These are phyloP conservation scores for Cubamyces lactineus DNA, from an alignment of 768 basidiomycete species.

Conservation along the genomic window DNA sequence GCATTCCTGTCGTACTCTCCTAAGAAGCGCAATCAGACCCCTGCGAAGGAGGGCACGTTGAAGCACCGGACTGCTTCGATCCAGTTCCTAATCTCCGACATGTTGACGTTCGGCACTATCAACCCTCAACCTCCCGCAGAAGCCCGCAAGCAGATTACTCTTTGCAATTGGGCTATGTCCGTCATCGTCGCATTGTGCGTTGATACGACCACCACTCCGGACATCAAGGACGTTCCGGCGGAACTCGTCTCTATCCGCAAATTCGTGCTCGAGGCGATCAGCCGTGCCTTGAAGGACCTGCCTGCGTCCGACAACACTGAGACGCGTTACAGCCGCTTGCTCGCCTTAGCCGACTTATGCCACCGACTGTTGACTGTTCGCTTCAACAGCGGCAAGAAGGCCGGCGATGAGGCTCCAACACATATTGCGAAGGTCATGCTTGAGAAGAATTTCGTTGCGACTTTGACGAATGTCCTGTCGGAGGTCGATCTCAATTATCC, in stretches of 20 bases:
- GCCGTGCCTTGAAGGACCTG: constrained; percentile 83
- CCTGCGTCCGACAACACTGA: constrained; percentile 59
- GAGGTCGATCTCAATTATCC: constrained; percentile 98
- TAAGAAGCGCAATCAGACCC: constrained; percentile 60
- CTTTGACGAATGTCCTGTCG: constrained; percentile 82
- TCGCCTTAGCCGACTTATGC: constrained; percentile 86
- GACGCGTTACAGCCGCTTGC: constrained; percentile 82
- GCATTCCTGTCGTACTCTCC: constrained; percentile 81
- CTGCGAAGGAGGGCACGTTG: constrained; percentile 61
- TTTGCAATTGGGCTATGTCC: constrained; percentile 89
- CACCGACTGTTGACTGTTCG: constrained; percentile 84
- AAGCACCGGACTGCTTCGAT: constrained; percentile 70
- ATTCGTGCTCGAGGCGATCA: constrained; percentile 87
- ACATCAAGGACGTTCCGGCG: constrained; percentile 73
- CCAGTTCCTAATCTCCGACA: constrained; percentile 80
- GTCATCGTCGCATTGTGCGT: constrained; percentile 93
- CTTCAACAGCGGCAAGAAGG: constrained; percentile 57
- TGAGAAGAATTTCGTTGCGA: constrained; percentile 94
- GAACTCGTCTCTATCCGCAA: constrained; percentile 92
- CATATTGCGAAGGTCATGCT: constrained; percentile 98
- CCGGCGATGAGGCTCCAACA: constrained; percentile 75
- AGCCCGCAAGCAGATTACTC: constrained; percentile 56
- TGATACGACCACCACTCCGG: constrained; percentile 68
- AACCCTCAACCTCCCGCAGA: constrained; percentile 60
- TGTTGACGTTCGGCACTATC: constrained; percentile 78